These are phyloP conservation scores for Senna tora DNA, from an alignment of 306 rosid genomes.

Conservation along the genomic window DNA sequence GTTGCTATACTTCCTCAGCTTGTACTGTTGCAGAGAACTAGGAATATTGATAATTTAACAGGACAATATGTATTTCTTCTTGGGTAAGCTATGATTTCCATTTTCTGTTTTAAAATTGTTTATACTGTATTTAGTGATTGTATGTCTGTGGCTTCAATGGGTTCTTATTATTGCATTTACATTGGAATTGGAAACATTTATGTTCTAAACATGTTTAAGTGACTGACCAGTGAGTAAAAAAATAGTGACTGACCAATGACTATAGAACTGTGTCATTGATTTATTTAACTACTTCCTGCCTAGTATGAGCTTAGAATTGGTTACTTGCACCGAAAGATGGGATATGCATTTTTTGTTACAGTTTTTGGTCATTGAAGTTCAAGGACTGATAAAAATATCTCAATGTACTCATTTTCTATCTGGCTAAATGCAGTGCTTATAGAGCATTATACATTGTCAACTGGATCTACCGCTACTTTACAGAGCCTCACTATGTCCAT, in stretches of 20 bases:
- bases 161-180: constrained; percentile 23
- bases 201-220: constrained; percentile 27
- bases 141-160: not conserved
- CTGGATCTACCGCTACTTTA: constrained; percentile 92
- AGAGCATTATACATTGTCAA: constrained; percentile 80
- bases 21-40: constrained; percentile 79
- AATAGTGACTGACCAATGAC: constrained; percentile 20
- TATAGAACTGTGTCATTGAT: constrained; percentile 1
- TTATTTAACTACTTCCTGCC: not conserved
- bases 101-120: constrained; percentile 19
- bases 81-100: constrained; percentile 59
- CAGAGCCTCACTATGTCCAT: constrained; percentile 73
- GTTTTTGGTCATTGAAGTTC: constrained; percentile 24
- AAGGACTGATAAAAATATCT: not conserved
- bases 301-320: not conserved
- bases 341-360: not conserved
- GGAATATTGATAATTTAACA: constrained; percentile 91
- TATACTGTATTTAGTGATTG: constrained; percentile 10
- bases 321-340: constrained; percentile 1
- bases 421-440: constrained; percentile 71
- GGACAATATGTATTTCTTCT: constrained; percentile 90
- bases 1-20: constrained; percentile 93
- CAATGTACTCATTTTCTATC: constrained; percentile 22
- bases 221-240: constrained; percentile 25
- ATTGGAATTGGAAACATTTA: constrained; percentile 14